These are phyloP conservation scores for Babesia gibsoni DNA, from an alignment of 169 alveolate genomes.

Conservation along the genomic window DNA sequence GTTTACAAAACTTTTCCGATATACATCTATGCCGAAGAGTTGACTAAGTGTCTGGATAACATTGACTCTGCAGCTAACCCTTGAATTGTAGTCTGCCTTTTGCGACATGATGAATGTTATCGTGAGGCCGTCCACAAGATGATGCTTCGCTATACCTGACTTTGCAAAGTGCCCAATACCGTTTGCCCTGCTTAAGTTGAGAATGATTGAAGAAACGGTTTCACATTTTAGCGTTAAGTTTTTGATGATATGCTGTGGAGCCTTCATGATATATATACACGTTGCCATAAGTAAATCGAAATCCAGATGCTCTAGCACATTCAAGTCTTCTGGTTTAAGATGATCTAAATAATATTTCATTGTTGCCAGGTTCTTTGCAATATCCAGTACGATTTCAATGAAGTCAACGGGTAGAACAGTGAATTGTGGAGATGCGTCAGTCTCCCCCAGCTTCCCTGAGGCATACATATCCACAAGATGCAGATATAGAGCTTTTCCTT, in stretches of 20 bases:
- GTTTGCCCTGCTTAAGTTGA: slow-evolving; percentile 56
- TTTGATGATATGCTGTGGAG: slow-evolving; percentile 70
- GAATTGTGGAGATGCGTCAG: slow-evolving; percentile 71
- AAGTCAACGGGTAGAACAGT: slow-evolving; percentile 72
- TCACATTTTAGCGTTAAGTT: slow-evolving; percentile 84
- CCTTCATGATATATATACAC: slow-evolving; percentile 76
- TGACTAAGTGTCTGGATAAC: slow-evolving; percentile 70
- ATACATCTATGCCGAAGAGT: slow-evolving; percentile 63
- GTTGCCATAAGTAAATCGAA: slow-evolving; percentile 78
- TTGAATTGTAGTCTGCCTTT: slow-evolving; percentile 74
- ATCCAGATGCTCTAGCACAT: slow-evolving; percentile 69
- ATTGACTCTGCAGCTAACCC: slow-evolving; percentile 76
- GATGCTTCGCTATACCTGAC: slow-evolving; percentile 56
- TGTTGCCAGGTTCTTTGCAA: slow-evolving; percentile 52
- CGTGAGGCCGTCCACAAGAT: slow-evolving; percentile 74
- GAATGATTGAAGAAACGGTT: slow-evolving; percentile 68
- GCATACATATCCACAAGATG: slow-evolving; percentile 27
- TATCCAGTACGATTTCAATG: slow-evolving; percentile 72
- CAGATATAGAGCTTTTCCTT: slow-evolving; percentile 12
- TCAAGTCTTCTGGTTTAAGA: slow-evolving; percentile 55
- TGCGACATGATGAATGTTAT: slow-evolving; percentile 76
- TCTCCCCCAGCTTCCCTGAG: slow-evolving; percentile 12
- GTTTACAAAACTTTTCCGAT: slow-evolving; percentile 68
- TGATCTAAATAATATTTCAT: slow-evolving; percentile 56
- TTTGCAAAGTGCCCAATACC: slow-evolving; percentile 39